phyloP scores from a whole-genome alignment of 495 filamentous ascomycete genomes.

The Tuber indicum region DNA sequence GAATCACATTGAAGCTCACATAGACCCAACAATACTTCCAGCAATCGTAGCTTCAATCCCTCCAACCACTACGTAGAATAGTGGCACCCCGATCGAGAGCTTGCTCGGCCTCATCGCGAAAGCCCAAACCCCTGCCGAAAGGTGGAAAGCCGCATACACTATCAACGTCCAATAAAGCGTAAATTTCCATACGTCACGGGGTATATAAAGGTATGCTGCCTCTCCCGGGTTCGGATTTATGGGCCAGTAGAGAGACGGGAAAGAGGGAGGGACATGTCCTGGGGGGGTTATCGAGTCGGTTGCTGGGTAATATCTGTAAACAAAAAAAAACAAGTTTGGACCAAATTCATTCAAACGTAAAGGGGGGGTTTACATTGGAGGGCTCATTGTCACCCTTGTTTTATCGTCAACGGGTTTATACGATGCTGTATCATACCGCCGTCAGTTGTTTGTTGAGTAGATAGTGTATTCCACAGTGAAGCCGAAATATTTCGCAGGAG shows the following conservation, averaged over 20 bases:
- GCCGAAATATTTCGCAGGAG: not conserved
- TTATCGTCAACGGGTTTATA: not conserved
- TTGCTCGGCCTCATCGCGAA: slow-evolving; percentile 58
- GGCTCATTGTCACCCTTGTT: slow-evolving; percentile 1
- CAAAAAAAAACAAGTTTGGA: slow-evolving; percentile 6
- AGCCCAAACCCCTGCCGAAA: slow-evolving; percentile 64
- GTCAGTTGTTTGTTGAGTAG: not conserved
- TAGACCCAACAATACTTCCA: slow-evolving; percentile 77
- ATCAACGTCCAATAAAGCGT: slow-evolving; percentile 85
- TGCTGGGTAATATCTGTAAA: slow-evolving; percentile 21
- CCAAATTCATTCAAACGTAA: not conserved
- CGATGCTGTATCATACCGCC: not conserved
- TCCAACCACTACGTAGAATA: slow-evolving; percentile 66
- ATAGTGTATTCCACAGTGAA: not conserved
- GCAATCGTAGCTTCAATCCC: slow-evolving; percentile 77
- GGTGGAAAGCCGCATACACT: slow-evolving; percentile 59
- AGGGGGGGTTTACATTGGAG: not conserved
- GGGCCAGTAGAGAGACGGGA: slow-evolving; percentile 84
- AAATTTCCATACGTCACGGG: slow-evolving; percentile 80
- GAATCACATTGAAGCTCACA: slow-evolving; percentile 55
- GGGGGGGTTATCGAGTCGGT: slow-evolving; percentile 45
- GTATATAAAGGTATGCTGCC: slow-evolving; percentile 66
- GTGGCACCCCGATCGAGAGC: slow-evolving; percentile 51
- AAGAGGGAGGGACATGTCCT: slow-evolving; percentile 65
- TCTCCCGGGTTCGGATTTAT: slow-evolving; percentile 50